Evolutionary conservation across 805 yeast species (phyloP), one percentile per base, ranked within the genome.

Genomic region (Zygotorulaspora danielsina): DNA sequence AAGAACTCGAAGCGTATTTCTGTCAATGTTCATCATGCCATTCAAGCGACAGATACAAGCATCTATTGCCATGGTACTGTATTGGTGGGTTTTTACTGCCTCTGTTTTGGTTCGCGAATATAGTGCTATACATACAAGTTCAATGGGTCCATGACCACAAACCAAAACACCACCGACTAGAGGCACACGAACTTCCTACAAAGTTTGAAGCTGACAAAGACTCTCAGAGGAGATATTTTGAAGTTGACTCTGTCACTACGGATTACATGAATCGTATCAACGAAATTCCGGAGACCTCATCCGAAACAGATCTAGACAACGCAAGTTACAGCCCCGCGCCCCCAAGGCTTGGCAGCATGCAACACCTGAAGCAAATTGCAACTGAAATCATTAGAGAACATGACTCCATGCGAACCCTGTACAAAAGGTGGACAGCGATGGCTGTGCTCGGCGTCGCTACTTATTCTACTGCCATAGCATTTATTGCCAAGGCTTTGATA

Each of bases 151-250:
- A 49, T 11, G 44, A 50, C 29, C 55, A 54, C 39, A 55, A 51
- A 38, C 47, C 55, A 13, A 36, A 38, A 12, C 57, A 52, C 35
- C 40, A 48, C 24, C 43, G 36, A 28, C 29, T 61, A 22, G 40
- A 45, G 5, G 46, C 48, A 17, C 51, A 50, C 25, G 59, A 58
- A 21, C 48, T 51, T 19, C 66, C 64, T 11, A 59, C 62, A 25
- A 35, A 43, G 20, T 55, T 46, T 39, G 60, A 59, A 39, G 43
- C 47, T 21, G 45, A 50, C 19, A 10, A 29, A 18, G 13, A 22
- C 7, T 17, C 22, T 8, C 33, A 45, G 24, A 42, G 48, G 5
- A 30, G 41, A n/a, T 31, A 34, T 15, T 11, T 43, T n/a, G 16
- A 25, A 11, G 20, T 43, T 3, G 36, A 27, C 29, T 19, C 30